Evolutionary conservation across 192 early-diverging fungal species (phyloP).

Genomic region (Bifiguratus adelaidae): DNA sequence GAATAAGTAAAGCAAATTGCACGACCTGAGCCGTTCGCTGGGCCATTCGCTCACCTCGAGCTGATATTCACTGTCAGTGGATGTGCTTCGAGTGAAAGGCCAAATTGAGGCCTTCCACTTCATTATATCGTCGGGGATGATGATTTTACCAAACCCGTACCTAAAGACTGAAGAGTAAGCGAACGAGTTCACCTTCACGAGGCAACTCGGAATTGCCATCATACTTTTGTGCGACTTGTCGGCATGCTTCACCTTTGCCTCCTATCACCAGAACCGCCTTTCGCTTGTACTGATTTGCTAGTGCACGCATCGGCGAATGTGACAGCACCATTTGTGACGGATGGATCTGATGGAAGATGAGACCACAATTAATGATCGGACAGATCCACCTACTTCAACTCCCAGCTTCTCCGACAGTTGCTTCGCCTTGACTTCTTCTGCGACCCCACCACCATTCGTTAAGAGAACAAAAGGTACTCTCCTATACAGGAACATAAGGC

Average conservation of each 20-base stretch:
- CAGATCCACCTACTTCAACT: conserved; percentile 20
- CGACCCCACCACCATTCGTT: conserved; percentile 84
- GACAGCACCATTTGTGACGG: conserved; percentile 66
- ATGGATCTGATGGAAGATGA: conserved; percentile 22
- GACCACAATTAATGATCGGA: conserved; percentile 2
- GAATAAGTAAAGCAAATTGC: no score
- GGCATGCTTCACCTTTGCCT: conserved; percentile 41
- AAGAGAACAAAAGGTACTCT: conserved; percentile 68
- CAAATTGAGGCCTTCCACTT: conserved; percentile 51
- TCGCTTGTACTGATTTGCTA: conserved; percentile 48
- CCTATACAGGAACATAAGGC: conserved; percentile 12
- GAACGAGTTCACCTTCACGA: neutral
- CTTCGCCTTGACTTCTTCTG: conserved; percentile 58
- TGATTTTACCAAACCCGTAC: conserved; percentile 64
- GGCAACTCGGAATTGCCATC: conserved; percentile 11
- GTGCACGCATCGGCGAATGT: conserved; percentile 75
- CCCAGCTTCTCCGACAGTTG: conserved; percentile 50
- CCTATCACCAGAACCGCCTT: conserved; percentile 68
- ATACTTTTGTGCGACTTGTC: conserved; percentile 51
- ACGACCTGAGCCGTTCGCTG: no score
- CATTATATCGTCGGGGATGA: conserved; percentile 57
- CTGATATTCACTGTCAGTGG: conserved; percentile 6
- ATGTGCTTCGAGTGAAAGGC: no score
- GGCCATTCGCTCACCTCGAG: conserved; percentile 8
- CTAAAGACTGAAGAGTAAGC: neutral